phyloP scores from a whole-genome alignment of 306 rosid genomes.

The Phaseolus lunatus region DNA sequence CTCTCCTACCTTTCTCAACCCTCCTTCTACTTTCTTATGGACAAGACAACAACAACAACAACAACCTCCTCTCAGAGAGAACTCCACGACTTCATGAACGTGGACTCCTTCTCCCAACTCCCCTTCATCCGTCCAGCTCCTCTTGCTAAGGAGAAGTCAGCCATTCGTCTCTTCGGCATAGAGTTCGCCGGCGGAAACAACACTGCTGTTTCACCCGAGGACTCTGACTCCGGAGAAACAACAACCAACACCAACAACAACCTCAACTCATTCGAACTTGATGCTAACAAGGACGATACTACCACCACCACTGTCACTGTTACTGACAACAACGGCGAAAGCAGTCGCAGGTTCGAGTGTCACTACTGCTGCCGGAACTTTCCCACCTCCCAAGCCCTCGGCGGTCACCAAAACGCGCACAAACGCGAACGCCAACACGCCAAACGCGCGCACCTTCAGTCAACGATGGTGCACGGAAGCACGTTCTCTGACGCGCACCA shows the following conservation, averaged over 20 bases:
- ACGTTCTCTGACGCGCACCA: slow-evolving; percentile 61
- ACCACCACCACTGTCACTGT: neutral
- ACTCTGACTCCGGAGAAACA: slow-evolving; percentile 51
- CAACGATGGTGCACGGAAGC: slow-evolving; percentile 65
- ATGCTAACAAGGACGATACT: slow-evolving; percentile 20
- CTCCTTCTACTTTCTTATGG: slow-evolving; percentile 50
- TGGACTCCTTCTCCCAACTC: slow-evolving; percentile 92
- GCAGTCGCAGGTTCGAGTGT: slow-evolving; percentile 83
- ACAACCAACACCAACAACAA: slow-evolving; percentile 19
- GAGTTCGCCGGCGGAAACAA: slow-evolving; percentile 57
- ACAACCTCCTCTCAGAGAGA: slow-evolving; percentile 60
- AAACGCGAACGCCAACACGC: slow-evolving; percentile 95
- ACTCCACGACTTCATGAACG: slow-evolving; percentile 93
- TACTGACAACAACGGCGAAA: slow-evolving; percentile 48
- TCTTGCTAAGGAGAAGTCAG: slow-evolving; percentile 54
- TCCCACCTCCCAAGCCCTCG: slow-evolving; percentile 93
- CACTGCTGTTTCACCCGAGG: neutral
- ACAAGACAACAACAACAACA: slow-evolving; percentile 48
- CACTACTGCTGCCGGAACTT: slow-evolving; percentile 95
- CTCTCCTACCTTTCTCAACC: neutral
- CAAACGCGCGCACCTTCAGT: slow-evolving; percentile 86
- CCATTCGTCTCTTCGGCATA: slow-evolving; percentile 82
- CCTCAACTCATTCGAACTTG: slow-evolving; percentile 32
- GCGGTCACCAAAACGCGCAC: slow-evolving; percentile 97
- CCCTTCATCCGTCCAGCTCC: slow-evolving; percentile 92